Conservation (phyloP, 495 filamentous ascomycete genomes). For the Penicillium dipodomyicola region DNA sequence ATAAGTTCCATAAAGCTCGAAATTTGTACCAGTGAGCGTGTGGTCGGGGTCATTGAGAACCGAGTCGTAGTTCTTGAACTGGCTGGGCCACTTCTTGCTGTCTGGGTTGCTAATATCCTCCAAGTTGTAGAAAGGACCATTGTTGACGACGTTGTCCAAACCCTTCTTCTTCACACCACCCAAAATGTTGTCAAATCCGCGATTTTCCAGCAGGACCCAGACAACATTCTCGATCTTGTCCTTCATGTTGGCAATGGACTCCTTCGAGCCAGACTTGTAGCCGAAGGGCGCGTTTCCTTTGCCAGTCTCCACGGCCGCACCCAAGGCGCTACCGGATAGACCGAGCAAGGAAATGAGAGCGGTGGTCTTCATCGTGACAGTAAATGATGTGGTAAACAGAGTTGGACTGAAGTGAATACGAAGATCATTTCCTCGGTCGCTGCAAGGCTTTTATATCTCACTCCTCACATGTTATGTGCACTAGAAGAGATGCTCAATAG, state of each 20-base stretch:
- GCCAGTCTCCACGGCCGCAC: conserved; percentile 18
- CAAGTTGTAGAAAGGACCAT: conserved; percentile 44
- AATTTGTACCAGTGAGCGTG: conserved; percentile 50
- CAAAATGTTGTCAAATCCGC: conserved; percentile 47
- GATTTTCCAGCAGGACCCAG: conserved; percentile 47
- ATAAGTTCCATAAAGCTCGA: conserved; percentile 49
- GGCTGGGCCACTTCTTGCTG: conserved; percentile 38
- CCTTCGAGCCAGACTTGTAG: conserved; percentile 29
- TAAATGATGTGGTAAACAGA: background rate
- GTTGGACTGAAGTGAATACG: conserved; percentile 1
- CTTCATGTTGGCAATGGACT: conserved; percentile 40
- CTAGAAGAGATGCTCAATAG: background rate
- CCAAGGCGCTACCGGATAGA: conserved; percentile 24
- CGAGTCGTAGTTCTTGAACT: conserved; percentile 44
- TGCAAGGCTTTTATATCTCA: conserved; percentile 6
- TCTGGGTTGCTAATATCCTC: conserved; percentile 37
- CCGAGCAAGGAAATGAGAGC: conserved; percentile 25
- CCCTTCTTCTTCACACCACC: conserved; percentile 40
- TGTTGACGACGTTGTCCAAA: conserved; percentile 45
- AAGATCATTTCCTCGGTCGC: background rate
- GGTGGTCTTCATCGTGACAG: conserved; percentile 24
- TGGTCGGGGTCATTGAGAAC: conserved; percentile 52
- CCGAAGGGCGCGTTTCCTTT: conserved; percentile 17
- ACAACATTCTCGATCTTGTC: conserved; percentile 50
- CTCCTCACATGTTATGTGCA: background rate